Base-by-base conservation (phyloP, 2,329 filamentous ascomycete genomes). In the Sclerotiophoma versabilis region DNA sequence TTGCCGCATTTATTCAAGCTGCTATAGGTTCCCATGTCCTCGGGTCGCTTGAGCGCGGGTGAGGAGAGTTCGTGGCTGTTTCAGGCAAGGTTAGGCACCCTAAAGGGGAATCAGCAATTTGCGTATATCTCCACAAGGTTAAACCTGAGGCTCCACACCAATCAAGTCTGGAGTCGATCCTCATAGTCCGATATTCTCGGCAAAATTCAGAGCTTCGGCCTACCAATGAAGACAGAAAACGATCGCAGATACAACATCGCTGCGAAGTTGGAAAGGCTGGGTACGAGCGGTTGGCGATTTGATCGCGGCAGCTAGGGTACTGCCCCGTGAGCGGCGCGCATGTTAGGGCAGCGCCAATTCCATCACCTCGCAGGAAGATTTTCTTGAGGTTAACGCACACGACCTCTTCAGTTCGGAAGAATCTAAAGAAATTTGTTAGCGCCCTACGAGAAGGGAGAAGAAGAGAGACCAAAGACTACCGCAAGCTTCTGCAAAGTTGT, bases 1-100 rank as follows among this genome's bases (percentile, higher is more conserved):
- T 37, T 48, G 41, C 60, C 59, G 43, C 34, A 49, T 57, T 62
- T 34, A 30, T 36, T 37, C 39, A 53, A 57, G 49, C 37, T 43
- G 52, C 34, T 33, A 27, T 54, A 48, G 41, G 19, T 51, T 45
- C 43, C 60, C 64, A 59, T 37, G 39, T 41, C 37, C 30, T 44
- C 53, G 62, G 58, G 52, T 59, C 51, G 25, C 33, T 25, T 10
- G 15, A 23, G 27, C 38, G 26, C 44, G 44, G 39, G 26, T 30
- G 33, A 48, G 37, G 32, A 43, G 37, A 32, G 30, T 19, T 27
- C 27, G 33, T 54, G 39, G 41, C 51, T 49, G 51, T 54, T 54
- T 54, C 46, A 54, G 46, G 46, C 46, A 49, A 25, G 34, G 11
- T 42, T 20, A 25, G 12, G n/a, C 20, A 20, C 29, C 33, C 45